These are phyloP conservation scores for Psilocybe subaeruginosa DNA, from an alignment of 768 basidiomycete species.

Conservation along the genomic window DNA sequence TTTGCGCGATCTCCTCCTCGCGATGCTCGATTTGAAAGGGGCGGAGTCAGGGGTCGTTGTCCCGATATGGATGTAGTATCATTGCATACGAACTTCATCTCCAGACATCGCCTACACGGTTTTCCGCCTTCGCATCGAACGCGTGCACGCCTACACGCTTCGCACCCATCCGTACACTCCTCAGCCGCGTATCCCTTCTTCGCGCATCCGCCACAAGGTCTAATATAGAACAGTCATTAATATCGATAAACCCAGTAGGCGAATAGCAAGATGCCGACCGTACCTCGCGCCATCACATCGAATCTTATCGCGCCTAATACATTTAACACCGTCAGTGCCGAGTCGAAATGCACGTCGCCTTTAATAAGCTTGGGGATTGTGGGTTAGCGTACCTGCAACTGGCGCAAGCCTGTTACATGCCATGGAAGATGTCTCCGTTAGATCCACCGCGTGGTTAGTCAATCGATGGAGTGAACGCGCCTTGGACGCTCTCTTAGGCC, in stretches of 20 bases:
- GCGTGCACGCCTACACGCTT: conserved; percentile 59
- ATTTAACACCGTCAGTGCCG: neutral
- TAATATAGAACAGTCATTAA: conserved; percentile 19
- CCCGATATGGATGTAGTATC: conserved; percentile 40
- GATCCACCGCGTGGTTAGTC: conserved; percentile 7
- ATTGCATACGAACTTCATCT: conserved; percentile 51
- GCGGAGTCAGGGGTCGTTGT: conserved; percentile 16
- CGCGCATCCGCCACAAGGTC: conserved; percentile 61
- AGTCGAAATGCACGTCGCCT: neutral
- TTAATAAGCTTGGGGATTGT: neutral
- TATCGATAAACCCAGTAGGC: conserved; percentile 2
- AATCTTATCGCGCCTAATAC: conserved; percentile 58
- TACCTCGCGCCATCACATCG: conserved; percentile 61
- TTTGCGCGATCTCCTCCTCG: conserved; percentile 53
- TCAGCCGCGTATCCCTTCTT: conserved; percentile 56
- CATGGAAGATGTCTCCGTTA: conserved; percentile 5
- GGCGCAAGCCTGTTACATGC: conserved; percentile 51
- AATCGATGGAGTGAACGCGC: conserved; percentile 31
- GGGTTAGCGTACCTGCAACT: conserved; percentile 50
- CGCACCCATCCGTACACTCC: conserved; percentile 65
- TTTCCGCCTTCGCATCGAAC: conserved; percentile 53
- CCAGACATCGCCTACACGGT: conserved; percentile 56
- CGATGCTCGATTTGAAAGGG: conserved; percentile 18
- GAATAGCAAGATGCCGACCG: conserved; percentile 11
- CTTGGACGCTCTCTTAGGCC: conserved; percentile 57